Evolutionary conservation across 2,329 filamentous ascomycete species (phyloP).

Genomic region (Microdochium bolleyi): DNA sequence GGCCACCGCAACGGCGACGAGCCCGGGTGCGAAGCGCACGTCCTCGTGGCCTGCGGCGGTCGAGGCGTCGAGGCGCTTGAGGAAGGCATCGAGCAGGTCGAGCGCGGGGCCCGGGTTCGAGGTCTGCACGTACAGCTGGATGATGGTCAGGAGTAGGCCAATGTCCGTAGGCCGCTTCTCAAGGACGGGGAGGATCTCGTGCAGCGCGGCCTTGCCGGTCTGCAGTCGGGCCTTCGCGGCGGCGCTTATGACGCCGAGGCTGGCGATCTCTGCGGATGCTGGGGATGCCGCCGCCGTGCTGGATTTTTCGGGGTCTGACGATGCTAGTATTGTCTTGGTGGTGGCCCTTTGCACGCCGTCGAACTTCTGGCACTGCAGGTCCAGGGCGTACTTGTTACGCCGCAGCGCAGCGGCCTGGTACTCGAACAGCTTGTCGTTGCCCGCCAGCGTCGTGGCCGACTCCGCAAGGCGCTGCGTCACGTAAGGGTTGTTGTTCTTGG

Average conservation of each 20-base stretch:
- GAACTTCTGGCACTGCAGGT: slow-evolving; percentile 61
- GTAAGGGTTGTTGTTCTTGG: slow-evolving; percentile 53
- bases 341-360: slow-evolving; percentile 48
- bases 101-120: slow-evolving; percentile 69
- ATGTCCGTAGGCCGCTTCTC: slow-evolving; percentile 72
- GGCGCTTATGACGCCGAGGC: slow-evolving; percentile 50
- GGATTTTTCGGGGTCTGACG: no score
- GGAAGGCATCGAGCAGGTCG: slow-evolving; percentile 65
- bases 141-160: slow-evolving; percentile 69
- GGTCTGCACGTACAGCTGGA: slow-evolving; percentile 71
- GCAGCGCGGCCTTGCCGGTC: slow-evolving; percentile 60
- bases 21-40: slow-evolving; percentile 73
- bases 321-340: slow-evolving; percentile 25
- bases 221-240: slow-evolving; percentile 62
- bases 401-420: slow-evolving; percentile 57
- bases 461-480: slow-evolving; percentile 55
- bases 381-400: slow-evolving; percentile 56
- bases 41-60: slow-evolving; percentile 49
- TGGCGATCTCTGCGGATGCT: slow-evolving; percentile 22
- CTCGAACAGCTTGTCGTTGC: slow-evolving; percentile 60
- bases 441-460: slow-evolving; percentile 40
- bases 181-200: slow-evolving; percentile 59
- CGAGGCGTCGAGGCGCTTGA: slow-evolving; percentile 61
- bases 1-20: slow-evolving; percentile 72
- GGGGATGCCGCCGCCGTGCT: slow-evolving; percentile 8